Evolutionary conservation across 1,284 basidiomycete species (phyloP).

Genomic region (Malassezia japonica): DNA sequence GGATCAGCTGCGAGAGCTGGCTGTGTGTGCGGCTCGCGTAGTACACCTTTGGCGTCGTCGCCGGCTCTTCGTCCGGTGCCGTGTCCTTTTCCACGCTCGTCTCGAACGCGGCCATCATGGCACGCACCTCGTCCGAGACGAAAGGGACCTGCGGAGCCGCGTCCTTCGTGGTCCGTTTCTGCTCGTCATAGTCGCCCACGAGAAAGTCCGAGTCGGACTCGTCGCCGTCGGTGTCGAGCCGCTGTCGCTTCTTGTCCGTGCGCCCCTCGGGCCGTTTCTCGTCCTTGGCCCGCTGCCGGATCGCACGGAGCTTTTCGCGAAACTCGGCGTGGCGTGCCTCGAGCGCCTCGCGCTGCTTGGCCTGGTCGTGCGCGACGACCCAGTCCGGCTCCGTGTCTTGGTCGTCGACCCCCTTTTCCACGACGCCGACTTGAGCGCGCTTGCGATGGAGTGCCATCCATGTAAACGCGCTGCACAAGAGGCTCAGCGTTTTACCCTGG

Average conservation of each 20-base stretch:
- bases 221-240: neutral
- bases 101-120: slow-evolving; percentile 59
- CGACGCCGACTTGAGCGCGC: slow-evolving; percentile 18
- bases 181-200: slow-evolving; percentile 18
- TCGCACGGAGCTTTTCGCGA: slow-evolving; percentile 32
- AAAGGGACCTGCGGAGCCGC: neutral
- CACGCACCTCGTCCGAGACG: slow-evolving; percentile 67
- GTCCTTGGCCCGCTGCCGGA: slow-evolving; percentile 19
- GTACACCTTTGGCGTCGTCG: slow-evolving; percentile 55
- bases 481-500: slow-evolving; percentile 49
- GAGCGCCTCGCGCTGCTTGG: slow-evolving; percentile 32
- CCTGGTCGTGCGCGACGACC: slow-evolving; percentile 49
- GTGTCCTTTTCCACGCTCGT: slow-evolving; percentile 31
- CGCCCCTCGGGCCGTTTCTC: slow-evolving; percentile 1
- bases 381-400: slow-evolving; percentile 47
- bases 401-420: too few relatives aligned
- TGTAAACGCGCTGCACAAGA: slow-evolving; percentile 50
- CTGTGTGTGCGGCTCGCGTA: slow-evolving; percentile 92
- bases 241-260: slow-evolving; percentile 6
- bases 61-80: slow-evolving; percentile 20
- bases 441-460: slow-evolving; percentile 44
- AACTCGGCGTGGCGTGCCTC: slow-evolving; percentile 44
- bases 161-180: neutral
- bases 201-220: slow-evolving; percentile 29
- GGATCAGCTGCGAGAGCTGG: slow-evolving; percentile 79